Conservation (phyloP, 768 basidiomycete genomes). For the Amanita pseudoporphyria region DNA sequence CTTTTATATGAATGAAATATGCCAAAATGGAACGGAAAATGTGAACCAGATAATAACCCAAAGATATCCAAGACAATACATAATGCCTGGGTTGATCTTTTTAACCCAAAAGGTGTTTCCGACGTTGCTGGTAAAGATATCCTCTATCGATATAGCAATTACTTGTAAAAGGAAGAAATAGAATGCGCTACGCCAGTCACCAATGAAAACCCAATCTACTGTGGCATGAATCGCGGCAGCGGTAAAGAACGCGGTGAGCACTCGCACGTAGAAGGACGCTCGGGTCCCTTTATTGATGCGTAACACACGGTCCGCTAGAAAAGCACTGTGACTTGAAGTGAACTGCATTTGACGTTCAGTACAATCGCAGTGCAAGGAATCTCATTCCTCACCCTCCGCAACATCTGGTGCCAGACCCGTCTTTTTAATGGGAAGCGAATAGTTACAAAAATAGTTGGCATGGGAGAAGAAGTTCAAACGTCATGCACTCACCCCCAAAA, state of each 20-base stretch:
- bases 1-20: neutral
- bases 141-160: conserved; percentile 26
- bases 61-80: neutral
- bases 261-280: conserved; percentile 20
- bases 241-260: conserved; percentile 25
- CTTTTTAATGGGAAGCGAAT: conserved; percentile 10
- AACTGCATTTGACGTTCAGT: neutral
- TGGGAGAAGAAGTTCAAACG: neutral
- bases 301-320: conserved; percentile 16
- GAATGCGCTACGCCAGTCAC: conserved; percentile 10
- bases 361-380: neutral
- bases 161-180: conserved; percentile 18
- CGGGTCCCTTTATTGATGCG: conserved; percentile 16
- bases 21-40: neutral
- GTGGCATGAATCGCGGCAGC: conserved; percentile 25
- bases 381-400: conserved; percentile 22
- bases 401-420: conserved; percentile 27
- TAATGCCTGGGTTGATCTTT: neutral
- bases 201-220: conserved; percentile 20
- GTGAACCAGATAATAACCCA: conserved; percentile 2
- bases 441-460: neutral
- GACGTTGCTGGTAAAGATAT: conserved; percentile 15
- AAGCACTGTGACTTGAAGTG: conserved; percentile 15
- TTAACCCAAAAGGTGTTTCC: neutral
- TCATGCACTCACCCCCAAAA: conserved; percentile 29